These are phyloP conservation scores for Microdochium paspali DNA, from an alignment of 2,329 filamentous ascomycete species.

Conservation along the genomic window DNA sequence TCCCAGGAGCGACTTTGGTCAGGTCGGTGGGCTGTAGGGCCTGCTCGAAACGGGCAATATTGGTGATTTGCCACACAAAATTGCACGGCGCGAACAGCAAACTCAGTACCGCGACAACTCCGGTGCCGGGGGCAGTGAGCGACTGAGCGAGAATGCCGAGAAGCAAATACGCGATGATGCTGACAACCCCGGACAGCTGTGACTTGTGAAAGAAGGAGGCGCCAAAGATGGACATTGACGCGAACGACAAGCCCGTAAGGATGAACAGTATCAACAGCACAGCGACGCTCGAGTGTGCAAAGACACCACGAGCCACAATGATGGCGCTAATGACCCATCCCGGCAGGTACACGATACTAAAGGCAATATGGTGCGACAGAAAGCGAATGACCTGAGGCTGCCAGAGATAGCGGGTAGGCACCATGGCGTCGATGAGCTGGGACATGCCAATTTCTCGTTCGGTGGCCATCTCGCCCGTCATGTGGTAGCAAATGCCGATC, in stretches of 20 bases:
- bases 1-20: constrained; percentile 48
- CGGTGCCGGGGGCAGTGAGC: constrained; percentile 51
- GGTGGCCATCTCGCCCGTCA: constrained; percentile 75
- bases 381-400: constrained; percentile 70
- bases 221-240: constrained; percentile 72
- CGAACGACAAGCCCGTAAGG: constrained; percentile 64
- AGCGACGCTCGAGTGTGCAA: constrained; percentile 48
- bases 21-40: constrained; percentile 52
- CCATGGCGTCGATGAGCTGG: constrained; percentile 85
- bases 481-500: constrained; percentile 76
- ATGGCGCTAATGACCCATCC: constrained; percentile 73
- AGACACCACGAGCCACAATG: constrained; percentile 55
- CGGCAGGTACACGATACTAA: constrained; percentile 70
- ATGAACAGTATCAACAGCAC: constrained; percentile 69
- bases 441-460: constrained; percentile 85
- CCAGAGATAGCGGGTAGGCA: constrained; percentile 67
- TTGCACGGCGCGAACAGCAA: constrained; percentile 81
- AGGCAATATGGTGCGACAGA: constrained; percentile 69
- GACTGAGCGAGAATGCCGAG: constrained; percentile 78
- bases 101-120: constrained; percentile 58
- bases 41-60: constrained; percentile 68
- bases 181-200: constrained; percentile 76
- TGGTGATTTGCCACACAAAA: constrained; percentile 71
- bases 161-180: constrained; percentile 63
- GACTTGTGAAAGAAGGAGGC: constrained; percentile 79